Conservation (phyloP, 371 early-diverging fungal species). For the Batkoa obscura region DNA sequence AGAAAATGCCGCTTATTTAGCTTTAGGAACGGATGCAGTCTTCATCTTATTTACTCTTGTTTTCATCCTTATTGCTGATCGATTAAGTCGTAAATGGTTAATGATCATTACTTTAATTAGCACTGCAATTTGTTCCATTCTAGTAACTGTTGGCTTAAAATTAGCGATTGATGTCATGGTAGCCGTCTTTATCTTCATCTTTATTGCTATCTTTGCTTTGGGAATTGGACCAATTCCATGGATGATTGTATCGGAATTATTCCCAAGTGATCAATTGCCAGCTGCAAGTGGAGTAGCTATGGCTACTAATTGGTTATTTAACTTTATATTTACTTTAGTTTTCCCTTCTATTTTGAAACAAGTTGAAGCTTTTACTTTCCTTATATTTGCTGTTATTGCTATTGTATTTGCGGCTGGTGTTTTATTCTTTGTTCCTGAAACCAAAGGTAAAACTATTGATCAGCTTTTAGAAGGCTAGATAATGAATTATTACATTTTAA, state of each 20-base stretch:
- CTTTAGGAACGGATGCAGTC: conserved; percentile 27
- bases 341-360: conserved; percentile 41
- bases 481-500: no score
- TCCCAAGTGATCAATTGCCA: conserved; percentile 41
- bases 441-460: background rate
- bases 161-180: conserved; percentile 28
- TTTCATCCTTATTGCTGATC: conserved; percentile 39
- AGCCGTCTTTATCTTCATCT: conserved; percentile 46
- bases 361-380: conserved; percentile 43
- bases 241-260: conserved; percentile 39
- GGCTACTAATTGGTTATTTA: conserved; percentile 44
- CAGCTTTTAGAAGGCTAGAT: background rate
- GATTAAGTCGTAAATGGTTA: conserved; percentile 48
- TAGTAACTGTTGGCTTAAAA: conserved; percentile 31
- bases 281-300: conserved; percentile 36
- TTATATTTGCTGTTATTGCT: conserved; percentile 40
- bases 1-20: conserved; percentile 21
- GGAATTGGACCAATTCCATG: conserved; percentile 70
- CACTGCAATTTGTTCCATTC: conserved; percentile 23
- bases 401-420: conserved; percentile 28
- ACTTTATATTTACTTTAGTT: conserved; percentile 39
- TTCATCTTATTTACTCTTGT: conserved; percentile 32
- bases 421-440: conserved; percentile 49
- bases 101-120: conserved; percentile 39
- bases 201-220: conserved; percentile 58